Evolutionary conservation across 352 stramenopile genomes (phyloP).

Genomic region (Phytophthora colocasiae): DNA sequence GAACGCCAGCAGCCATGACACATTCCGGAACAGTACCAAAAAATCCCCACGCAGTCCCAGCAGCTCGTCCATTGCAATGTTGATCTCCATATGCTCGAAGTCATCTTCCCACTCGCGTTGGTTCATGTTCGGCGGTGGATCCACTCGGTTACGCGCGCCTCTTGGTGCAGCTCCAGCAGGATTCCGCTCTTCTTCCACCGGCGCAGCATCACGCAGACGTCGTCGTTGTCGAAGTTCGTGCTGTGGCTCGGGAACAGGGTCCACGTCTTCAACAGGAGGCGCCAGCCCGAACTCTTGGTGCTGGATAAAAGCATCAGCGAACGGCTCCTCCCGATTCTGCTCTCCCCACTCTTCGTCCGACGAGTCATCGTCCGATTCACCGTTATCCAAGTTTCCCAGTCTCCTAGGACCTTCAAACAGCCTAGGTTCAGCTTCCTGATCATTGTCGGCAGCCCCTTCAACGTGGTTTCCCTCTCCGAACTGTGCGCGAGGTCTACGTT

Average conservation of each 20-base stretch:
- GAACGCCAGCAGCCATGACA: conserved; percentile 97
- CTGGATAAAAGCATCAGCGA: conserved; percentile 52
- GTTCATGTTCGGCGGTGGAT: conserved; percentile 57
- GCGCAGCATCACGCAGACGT: conserved; percentile 20
- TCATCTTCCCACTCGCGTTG: conserved; percentile 85
- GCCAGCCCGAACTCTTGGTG: conserved; percentile 41
- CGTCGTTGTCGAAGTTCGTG: conserved; percentile 56
- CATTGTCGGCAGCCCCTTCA: conserved; percentile 21
- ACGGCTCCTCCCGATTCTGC: conserved; percentile 41
- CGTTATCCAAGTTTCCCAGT: conserved; percentile 51
- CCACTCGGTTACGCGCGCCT: conserved; percentile 42
- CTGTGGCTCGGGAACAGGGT: conserved; percentile 32
- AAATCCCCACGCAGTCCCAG: conserved; percentile 96
- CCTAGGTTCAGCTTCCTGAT: conserved; percentile 39
- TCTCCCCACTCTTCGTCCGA: conserved; percentile 61
- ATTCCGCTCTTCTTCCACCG: conserved; percentile 25
- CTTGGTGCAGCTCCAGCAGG: conserved; percentile 32
- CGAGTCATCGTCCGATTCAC: conserved; percentile 50
- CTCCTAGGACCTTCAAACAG: conserved; percentile 49
- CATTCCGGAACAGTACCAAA: conserved; percentile 94
- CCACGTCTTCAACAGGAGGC: conserved; percentile 26
- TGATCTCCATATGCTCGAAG: conserved; percentile 94
- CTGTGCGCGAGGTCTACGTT: conserved; percentile 17
- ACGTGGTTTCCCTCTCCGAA: conserved; percentile 32
- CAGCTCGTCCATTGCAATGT: conserved; percentile 97